A percentile compares a stretch with the other conserved stretches of the same genome.
phyloP scores from a whole-genome alignment of 768 basidiomycete genomes.

The Podaxis carcinomalis region DNA sequence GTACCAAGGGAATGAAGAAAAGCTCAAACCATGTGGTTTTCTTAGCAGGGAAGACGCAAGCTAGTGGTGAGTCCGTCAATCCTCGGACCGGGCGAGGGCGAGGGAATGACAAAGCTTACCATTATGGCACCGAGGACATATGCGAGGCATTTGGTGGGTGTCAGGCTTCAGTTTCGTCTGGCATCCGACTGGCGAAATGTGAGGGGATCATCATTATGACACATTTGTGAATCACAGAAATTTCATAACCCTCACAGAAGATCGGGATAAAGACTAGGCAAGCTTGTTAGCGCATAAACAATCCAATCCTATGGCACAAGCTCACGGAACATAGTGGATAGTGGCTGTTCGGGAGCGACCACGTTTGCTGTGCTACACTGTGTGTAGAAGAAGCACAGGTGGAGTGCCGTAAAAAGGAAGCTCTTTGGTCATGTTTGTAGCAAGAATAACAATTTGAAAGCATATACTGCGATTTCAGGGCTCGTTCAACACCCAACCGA shows the following conservation, averaged over 20 bases:
- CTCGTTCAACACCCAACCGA: neutral
- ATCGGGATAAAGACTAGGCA: constrained; percentile 49
- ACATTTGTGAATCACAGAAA: constrained; percentile 4
- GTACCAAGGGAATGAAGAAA: constrained; percentile 70
- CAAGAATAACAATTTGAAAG: neutral
- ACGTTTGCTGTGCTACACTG: neutral
- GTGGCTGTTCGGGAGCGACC: neutral
- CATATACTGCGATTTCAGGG: neutral
- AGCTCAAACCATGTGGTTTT: constrained; percentile 72
- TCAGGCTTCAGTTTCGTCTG: constrained; percentile 55
- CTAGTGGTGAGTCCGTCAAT: constrained; percentile 27
- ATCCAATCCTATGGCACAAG: neutral
- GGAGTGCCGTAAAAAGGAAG: neutral
- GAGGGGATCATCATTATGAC: constrained; percentile 2
- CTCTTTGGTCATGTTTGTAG: constrained; percentile 13
- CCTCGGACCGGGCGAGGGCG: neutral
- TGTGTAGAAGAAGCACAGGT: neutral
- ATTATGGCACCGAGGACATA: constrained; percentile 74
- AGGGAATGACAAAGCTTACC: constrained; percentile 34
- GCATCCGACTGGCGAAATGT: constrained; percentile 52
- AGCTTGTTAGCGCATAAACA: constrained; percentile 20
- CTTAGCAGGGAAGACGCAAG: constrained; percentile 58
- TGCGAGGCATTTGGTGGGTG: constrained; percentile 43
- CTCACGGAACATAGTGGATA: constrained; percentile 13
- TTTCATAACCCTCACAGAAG: constrained; percentile 30